phyloP scores from a whole-genome alignment of 2,329 filamentous ascomycete species.

The Aspergillus amoenus region DNA sequence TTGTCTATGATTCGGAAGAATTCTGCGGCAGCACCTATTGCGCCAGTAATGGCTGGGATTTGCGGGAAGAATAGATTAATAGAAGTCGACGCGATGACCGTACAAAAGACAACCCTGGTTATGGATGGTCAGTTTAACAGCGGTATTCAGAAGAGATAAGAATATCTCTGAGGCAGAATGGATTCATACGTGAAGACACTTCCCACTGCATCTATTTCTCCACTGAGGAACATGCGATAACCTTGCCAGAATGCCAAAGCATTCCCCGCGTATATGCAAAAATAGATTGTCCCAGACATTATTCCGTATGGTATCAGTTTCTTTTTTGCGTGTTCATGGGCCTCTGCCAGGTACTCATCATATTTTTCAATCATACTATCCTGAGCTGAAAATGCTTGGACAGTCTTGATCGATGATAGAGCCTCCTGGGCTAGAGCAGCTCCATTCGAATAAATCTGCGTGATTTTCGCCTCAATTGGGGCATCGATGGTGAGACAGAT shows the following conservation, averaged over 20 bases:
- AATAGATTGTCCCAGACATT: slow-evolving; percentile 20
- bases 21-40: slow-evolving; percentile 40
- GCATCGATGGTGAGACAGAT: slow-evolving; percentile 66
- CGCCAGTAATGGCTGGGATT: slow-evolving; percentile 39
- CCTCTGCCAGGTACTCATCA: slow-evolving; percentile 17
- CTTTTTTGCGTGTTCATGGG: slow-evolving; percentile 19
- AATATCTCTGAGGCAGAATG: not conserved
- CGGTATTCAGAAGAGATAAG: slow-evolving; percentile 2
- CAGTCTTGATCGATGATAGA: slow-evolving; percentile 54
- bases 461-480: slow-evolving; percentile 74
- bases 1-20: slow-evolving; percentile 83
- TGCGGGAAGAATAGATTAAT: slow-evolving; percentile 37
- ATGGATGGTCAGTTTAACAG: not conserved
- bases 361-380: slow-evolving; percentile 17
- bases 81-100: slow-evolving; percentile 35
- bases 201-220: slow-evolving; percentile 26
- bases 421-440: slow-evolving; percentile 92
- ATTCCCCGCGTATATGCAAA: slow-evolving; percentile 18
- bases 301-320: slow-evolving; percentile 20
- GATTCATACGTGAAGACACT: slow-evolving; percentile 25
- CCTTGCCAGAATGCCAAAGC: slow-evolving; percentile 54
- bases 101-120: slow-evolving; percentile 23
- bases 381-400: slow-evolving; percentile 24
- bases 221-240: slow-evolving; percentile 29
- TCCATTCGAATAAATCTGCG: slow-evolving; percentile 77